Evolutionary conservation across 1,284 basidiomycete genomes (phyloP), one percentile per base, ranked within the genome.

Genomic region (Boletellus deceptivus): DNA sequence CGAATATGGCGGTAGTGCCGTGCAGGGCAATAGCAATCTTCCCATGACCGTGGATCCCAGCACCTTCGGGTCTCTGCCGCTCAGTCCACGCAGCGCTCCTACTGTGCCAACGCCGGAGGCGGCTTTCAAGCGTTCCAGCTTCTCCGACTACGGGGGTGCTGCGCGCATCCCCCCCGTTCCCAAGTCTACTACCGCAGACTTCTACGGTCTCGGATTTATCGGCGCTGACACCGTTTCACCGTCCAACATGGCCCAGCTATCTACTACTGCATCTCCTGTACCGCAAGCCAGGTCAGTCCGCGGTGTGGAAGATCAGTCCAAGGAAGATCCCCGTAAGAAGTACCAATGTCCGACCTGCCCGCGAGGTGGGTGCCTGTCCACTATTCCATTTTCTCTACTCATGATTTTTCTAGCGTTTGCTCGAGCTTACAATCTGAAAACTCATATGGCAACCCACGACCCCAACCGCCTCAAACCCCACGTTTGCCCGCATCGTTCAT

Each of bases 391-490:
- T 24, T 38, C 43, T 44, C 45, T 25, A 10, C 46, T 58, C 27
- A 55, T 43, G 1, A 3, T 17, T 46, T 51, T 46, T 38, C 55
- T 46, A 86, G 91, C 89, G 0, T 94, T 94, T 61, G 91, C 91
- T 18, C 78, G 91, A n/a, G 90, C 90, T 0, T 94, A 89, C 70
- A 94, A 94, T 60, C 71, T 94, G 51, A 93, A 93, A 74, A 94
- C 92, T 0, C 91, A 94, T 68, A 83, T 91, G 76, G 86, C 86
- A 6, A 94, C 91, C 3, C 91, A 94, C 68, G 90, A 93, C 63
- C 91, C 91, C 17, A 86, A 90, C 68, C 79, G 91, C 49, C 74
- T 86, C 43, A 94, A 94, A 73, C 90, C 91, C 1, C 89, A 89
- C 62, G 78, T 85, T 31, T 94, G 91, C 65, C 85, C 85, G 38